Evolutionary conservation across 2,329 filamentous ascomycete species (phyloP), one percentile per base, ranked within the genome.

Genomic region (Cercospora brassicicola): DNA sequence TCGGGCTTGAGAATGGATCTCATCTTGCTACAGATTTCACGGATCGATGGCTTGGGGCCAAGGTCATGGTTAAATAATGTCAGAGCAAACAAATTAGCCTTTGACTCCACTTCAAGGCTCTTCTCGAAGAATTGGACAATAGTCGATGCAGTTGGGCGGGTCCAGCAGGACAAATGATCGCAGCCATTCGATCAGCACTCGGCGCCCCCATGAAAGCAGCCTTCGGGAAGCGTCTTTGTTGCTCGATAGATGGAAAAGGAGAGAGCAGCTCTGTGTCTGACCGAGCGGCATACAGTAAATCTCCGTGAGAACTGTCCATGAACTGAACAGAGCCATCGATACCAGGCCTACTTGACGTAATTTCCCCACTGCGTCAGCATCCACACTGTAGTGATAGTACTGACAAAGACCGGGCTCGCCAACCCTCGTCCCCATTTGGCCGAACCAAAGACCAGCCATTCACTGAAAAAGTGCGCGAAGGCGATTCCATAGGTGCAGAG

Each of bases 401-500:
- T 85, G 48, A 90, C 85, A 66, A 85, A 73, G 67, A 89, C 75
- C n/a, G 89, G 88, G 62, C 85, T 85, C 59, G 85, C 81, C 72
- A 90, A 82, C 28, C 87, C 85, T 42, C 83, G 82, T 42, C 85
- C 86, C 77, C 90, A 87, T 71, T 85, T 87, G 73, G 92, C 89
- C 20, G 89, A 94, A 74, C 90, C 90, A 81, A 91, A 97, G 3
- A 93, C 80, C 71, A 91, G 83, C 83, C 92, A 91, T 85, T 99
- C 95, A 73, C 86, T 90, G 69, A 88, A 84, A 79, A 94, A 97
- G 82, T 94, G 94, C 48, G 83, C 82, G 64, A 91, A 86, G 0
- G 94, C 94, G 65, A 96, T 85, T 0, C 88, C 85, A 78, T 94
- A 96, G 7, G 91, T 95, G 86, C 90, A 92, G 72, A 95, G 82